Conservation (phyloP, 805 yeast genomes). For the Teunomyces panamensis region DNA sequence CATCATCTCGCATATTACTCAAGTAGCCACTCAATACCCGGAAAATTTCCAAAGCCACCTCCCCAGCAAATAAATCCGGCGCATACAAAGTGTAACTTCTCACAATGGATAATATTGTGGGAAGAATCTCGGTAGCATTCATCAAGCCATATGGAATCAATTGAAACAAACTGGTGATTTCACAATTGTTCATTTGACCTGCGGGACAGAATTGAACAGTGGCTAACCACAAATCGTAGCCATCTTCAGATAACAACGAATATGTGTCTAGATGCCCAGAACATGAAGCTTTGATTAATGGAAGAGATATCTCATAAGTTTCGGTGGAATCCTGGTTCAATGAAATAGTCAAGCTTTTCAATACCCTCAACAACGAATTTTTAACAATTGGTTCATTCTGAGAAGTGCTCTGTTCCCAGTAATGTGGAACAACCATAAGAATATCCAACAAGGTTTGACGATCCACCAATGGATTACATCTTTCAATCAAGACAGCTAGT, state of each 20-base stretch:
- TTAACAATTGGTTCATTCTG: conserved; percentile 36
- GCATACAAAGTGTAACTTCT: conserved; percentile 59
- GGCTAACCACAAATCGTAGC: conserved; percentile 78
- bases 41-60: conserved; percentile 41
- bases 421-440: conserved; percentile 56
- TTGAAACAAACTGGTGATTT: conserved; percentile 46
- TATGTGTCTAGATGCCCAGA: conserved; percentile 35
- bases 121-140: conserved; percentile 72
- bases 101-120: conserved; percentile 56
- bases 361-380: conserved; percentile 46
- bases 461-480: conserved; percentile 63
- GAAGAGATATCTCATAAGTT: conserved; percentile 56
- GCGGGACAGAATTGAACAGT: conserved; percentile 60
- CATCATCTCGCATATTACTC: conserved; percentile 66
- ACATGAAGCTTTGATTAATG: conserved; percentile 65
- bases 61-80: conserved; percentile 39
- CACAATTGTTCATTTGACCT: conserved; percentile 26
- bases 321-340: conserved; percentile 50
- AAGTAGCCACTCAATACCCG: conserved; percentile 52
- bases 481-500: conserved; percentile 57
- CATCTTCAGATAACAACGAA: conserved; percentile 77
- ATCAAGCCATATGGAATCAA: conserved; percentile 57
- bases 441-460: conserved; percentile 49
- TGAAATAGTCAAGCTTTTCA: conserved; percentile 55
- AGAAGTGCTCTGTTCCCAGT: conserved; percentile 63